Conservation (phyloP, 2,329 filamentous ascomycete species). For the Aspergillus eucalypticola region DNA sequence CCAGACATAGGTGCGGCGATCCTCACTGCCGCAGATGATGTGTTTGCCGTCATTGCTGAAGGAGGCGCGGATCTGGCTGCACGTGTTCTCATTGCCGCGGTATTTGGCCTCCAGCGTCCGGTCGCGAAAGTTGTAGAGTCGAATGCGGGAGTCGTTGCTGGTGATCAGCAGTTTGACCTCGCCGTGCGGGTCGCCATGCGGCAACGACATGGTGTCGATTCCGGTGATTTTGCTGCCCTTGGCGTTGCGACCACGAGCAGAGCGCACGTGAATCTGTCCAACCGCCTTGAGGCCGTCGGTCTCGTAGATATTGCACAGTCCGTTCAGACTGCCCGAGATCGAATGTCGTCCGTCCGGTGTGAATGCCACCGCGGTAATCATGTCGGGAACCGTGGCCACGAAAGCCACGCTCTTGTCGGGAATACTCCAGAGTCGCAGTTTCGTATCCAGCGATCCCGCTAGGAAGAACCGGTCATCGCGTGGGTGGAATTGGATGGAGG, state of each 20-base stretch:
- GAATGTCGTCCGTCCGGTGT: slow-evolving; percentile 87
- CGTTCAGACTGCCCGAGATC: slow-evolving; percentile 84
- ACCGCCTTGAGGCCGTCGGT: slow-evolving; percentile 84
- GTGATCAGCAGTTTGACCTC: slow-evolving; percentile 85
- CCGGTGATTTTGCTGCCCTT: slow-evolving; percentile 98
- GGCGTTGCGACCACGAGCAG: slow-evolving; percentile 85
- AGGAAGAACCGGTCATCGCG: slow-evolving; percentile 95
- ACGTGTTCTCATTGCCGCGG: slow-evolving; percentile 84
- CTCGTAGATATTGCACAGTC: slow-evolving; percentile 85
- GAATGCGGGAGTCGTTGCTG: slow-evolving; percentile 90
- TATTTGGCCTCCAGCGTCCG: slow-evolving; percentile 86
- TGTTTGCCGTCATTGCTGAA: slow-evolving; percentile 86
- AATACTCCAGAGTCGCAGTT: slow-evolving; percentile 91
- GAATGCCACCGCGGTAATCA: slow-evolving; percentile 93
- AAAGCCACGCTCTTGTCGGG: slow-evolving; percentile 93
- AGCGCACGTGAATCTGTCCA: slow-evolving; percentile 89
- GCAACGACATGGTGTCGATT: slow-evolving; percentile 71
- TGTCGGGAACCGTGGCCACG: slow-evolving; percentile 72
- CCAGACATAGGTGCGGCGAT: slow-evolving; percentile 90
- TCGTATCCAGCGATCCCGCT: slow-evolving; percentile 86
- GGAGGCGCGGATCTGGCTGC: slow-evolving; percentile 83
- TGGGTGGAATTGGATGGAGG: slow-evolving; percentile 91
- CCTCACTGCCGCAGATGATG: slow-evolving; percentile 90
- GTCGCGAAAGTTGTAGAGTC: slow-evolving; percentile 84
- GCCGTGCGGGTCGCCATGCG: slow-evolving; percentile 57